Evolutionary conservation across 192 early-diverging fungal genomes (phyloP), one percentile per base, ranked within the genome.

Genomic region (Gorgonomyces haynaldii): DNA sequence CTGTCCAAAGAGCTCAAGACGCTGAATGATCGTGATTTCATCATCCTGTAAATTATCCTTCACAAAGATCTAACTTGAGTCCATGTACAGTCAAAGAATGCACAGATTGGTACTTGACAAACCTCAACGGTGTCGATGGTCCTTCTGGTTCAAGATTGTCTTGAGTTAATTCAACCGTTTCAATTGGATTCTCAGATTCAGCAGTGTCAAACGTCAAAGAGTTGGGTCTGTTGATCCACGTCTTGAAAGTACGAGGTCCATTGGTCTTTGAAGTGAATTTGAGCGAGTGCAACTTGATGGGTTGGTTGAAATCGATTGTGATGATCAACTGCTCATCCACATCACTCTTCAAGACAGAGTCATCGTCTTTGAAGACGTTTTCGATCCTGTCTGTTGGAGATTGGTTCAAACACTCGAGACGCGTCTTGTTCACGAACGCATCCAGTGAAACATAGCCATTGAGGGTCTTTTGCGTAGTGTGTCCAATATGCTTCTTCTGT

Each of bases 321-420:
- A 94, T 72, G 29, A 97, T 81, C 34, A 97, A 63, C 53, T 97
- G 93, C 71, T 94, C 93, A 60, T 97, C 93, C 1, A 88, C 87
- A 67, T 97, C 93, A 62, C 81, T 85, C 58, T 97, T 85, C 37
- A 97, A 57, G 37, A 65, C 79, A 1, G 72, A 61, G 8, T 75
- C 79, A 42, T 79, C 80, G 26, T 74, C 70, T 12, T 77, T 74
- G 54, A 94, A 85, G 13, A 87, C 70, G 50, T 85, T 89, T 4
- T 69, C 62, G 45, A 91, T 69, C 12, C 74, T 72, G 50, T 89
- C 78, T 26, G 79, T 74, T 53, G 77, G 78, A 47, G 76, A 72
- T 52, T 90, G 81, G 79, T 97, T 97, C 53, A 94, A 66, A 55
- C 88, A 74, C 45, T 74, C 72, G 13, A 74, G n/a, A 43, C 68